These are phyloP conservation scores for Asterochloris erici DNA, from an alignment of 139 green algal genomes.

Conservation along the genomic window DNA sequence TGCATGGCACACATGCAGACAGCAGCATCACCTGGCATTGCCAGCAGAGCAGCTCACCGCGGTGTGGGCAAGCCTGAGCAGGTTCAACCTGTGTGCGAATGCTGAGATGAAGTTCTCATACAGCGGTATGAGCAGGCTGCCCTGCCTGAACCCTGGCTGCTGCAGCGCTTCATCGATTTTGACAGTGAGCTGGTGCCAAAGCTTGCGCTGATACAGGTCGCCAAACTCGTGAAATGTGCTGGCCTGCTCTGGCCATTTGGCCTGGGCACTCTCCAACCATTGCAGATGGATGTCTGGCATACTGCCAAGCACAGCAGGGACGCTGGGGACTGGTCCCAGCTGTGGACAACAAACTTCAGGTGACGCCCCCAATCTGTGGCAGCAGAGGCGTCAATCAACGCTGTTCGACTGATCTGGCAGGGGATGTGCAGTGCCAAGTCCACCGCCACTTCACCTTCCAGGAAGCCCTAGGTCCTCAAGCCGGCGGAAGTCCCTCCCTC, in stretches of 20 bases:
- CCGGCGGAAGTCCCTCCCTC: no score
- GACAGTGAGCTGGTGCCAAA: slow-evolving; percentile 97
- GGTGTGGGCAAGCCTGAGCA: slow-evolving; percentile 88
- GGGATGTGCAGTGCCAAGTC: no score
- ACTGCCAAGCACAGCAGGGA: no score
- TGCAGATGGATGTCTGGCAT: background rate
- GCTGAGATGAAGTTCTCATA: slow-evolving; percentile 89
- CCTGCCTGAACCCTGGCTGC: slow-evolving; percentile 44
- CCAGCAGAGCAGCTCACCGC: slow-evolving; percentile 39
- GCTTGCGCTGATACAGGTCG: slow-evolving; percentile 83
- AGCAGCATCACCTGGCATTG: no score
- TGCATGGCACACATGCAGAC: no score
- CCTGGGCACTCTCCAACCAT: slow-evolving; percentile 13
- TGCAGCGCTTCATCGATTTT: slow-evolving; percentile 72
- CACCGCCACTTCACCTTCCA: no score
- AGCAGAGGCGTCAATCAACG: no score
- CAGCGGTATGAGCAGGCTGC: slow-evolving; percentile 57
- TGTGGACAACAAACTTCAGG: no score
- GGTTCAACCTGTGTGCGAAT: slow-evolving; percentile 92
- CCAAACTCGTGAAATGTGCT: background rate
- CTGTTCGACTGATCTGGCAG: no score
- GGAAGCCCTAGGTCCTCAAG: no score
- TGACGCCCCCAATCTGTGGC: no score
- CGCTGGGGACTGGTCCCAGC: no score
- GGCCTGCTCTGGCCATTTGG: slow-evolving; percentile 10